phyloP scores from a whole-genome alignment of 2,329 filamentous ascomycete genomes.

The Cercospora zeina region DNA sequence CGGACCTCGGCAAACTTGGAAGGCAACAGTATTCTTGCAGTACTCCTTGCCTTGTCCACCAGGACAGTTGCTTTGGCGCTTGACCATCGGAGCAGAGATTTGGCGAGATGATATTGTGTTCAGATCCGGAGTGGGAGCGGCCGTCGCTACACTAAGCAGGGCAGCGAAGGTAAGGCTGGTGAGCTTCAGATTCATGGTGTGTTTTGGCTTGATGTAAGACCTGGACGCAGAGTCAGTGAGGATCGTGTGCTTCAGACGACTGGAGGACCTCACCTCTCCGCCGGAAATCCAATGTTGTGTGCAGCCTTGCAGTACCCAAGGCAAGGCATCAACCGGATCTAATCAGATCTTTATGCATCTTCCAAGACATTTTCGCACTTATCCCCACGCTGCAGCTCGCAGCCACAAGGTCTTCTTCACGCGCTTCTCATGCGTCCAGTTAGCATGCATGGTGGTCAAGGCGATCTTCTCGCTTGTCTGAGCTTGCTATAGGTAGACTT shows the following conservation, averaged over 20 bases:
- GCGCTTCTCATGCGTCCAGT: neutral
- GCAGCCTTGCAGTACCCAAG: neutral
- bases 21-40: slow-evolving; percentile 1
- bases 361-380: neutral
- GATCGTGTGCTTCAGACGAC: neutral
- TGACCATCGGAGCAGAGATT: neutral
- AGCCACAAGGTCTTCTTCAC: neutral
- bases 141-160: neutral
- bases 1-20: neutral
- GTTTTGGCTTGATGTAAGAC: neutral
- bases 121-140: neutral
- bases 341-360: slow-evolving; percentile 6
- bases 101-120: neutral
- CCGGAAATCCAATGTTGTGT: neutral
- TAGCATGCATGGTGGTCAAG: neutral
- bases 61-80: neutral
- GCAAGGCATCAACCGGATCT: neutral
- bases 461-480: slow-evolving; percentile 2
- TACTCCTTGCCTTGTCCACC: slow-evolving; percentile 3
- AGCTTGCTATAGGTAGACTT: neutral
- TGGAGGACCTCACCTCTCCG: neutral
- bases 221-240: neutral
- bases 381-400: neutral
- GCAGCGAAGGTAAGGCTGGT: neutral
- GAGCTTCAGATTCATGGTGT: neutral